Conservation (phyloP, 2,329 filamentous ascomycete species). For the Penicillium sp. region DNA sequence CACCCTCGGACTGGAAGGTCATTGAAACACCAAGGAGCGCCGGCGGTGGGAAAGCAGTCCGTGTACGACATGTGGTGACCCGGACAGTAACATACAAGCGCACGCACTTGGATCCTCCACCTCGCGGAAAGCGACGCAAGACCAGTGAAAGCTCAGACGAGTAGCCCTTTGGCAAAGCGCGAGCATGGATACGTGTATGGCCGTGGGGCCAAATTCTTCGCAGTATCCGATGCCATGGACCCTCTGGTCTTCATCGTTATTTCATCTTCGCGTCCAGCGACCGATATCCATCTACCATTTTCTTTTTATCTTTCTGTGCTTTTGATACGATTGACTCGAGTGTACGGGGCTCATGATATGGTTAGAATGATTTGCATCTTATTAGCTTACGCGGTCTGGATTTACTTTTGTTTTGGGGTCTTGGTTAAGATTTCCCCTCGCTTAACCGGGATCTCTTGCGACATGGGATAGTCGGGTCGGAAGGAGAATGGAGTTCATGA, state of each 20-base stretch:
- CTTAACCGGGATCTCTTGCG: neutral
- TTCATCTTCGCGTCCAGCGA: neutral
- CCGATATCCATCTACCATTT: neutral
- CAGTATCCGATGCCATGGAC: too few relatives aligned
- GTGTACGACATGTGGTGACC: constrained; percentile 87
- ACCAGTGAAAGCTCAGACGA: constrained; percentile 28
- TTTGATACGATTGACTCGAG: neutral
- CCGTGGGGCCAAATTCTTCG: too few relatives aligned
- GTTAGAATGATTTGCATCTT: neutral
- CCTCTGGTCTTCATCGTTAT: too few relatives aligned
- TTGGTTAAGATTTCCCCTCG: neutral
- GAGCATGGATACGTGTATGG: too few relatives aligned
- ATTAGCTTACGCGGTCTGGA: neutral
- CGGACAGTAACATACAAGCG: constrained; percentile 85
- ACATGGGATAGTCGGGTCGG: neutral
- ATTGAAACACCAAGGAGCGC: constrained; percentile 47
- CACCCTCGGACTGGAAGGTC: constrained; percentile 1
- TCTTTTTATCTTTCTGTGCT: neutral
- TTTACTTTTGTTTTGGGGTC: neutral
- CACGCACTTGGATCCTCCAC: constrained; percentile 75
- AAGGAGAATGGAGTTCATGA: neutral
- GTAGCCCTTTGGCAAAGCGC: too few relatives aligned
- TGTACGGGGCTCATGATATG: neutral
- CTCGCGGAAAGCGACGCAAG: constrained; percentile 89
- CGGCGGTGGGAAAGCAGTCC: constrained; percentile 59